A percentile compares a stretch with the other conserved stretches of the same genome.
phyloP scores from a whole-genome alignment of 352 stramenopile genomes.

The Thalassiosira livingstoniorum region DNA sequence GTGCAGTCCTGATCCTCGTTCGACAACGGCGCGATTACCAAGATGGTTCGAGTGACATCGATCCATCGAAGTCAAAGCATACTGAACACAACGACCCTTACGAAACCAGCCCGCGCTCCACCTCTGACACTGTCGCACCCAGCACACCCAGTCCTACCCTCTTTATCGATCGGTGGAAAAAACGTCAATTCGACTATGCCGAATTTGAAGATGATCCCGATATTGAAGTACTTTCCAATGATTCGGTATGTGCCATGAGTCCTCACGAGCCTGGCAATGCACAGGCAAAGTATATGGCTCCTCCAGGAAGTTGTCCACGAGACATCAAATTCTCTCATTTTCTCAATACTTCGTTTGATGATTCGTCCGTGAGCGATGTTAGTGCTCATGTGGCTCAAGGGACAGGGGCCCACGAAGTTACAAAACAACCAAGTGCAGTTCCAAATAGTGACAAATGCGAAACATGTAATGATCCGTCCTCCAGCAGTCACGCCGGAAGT shows the following conservation, averaged over 20 bases:
- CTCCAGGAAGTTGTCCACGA: neutral
- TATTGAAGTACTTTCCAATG: constrained; percentile 15
- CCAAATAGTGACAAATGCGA: neutral
- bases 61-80: too few species aligned
- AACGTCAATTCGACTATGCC: constrained; percentile 54
- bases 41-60: too few species aligned
- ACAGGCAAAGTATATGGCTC: neutral
- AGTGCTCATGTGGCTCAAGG: constrained; percentile 28
- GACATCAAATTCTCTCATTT: constrained; percentile 47
- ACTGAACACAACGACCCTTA: constrained; percentile 3
- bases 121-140: constrained; percentile 14
- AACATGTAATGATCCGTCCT: too few species aligned
- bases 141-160: constrained; percentile 37
- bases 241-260: neutral
- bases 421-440: neutral
- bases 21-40: constrained; percentile 18
- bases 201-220: constrained; percentile 51
- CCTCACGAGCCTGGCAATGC: neutral
- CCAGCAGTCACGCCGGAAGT: too few species aligned
- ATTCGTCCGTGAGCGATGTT: constrained; percentile 55
- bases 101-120: constrained; percentile 15
- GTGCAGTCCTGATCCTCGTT: constrained; percentile 33
- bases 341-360: constrained; percentile 34
- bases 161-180: constrained; percentile 43
- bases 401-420: constrained; percentile 15